Conservation (phyloP, 495 filamentous ascomycete genomes). For the Cercophora newfieldiana region DNA sequence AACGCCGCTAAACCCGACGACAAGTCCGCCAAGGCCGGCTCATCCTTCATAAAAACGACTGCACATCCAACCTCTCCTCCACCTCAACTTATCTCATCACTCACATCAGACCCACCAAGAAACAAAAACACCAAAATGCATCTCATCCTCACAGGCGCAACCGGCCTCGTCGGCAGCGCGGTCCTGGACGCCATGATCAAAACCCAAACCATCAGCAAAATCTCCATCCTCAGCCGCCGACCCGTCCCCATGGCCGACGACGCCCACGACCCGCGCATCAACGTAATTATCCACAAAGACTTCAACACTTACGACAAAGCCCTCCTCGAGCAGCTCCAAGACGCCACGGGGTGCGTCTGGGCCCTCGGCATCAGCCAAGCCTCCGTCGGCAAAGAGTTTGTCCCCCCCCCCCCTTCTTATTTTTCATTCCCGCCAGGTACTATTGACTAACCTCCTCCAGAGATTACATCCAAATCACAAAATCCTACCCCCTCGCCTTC, state of each 20-base stretch:
- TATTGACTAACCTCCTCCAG: constrained; percentile 37
- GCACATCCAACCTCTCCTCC: not conserved
- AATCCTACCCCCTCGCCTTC: constrained; percentile 61
- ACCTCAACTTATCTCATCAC: too few relatives aligned
- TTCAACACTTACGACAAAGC: constrained; percentile 57
- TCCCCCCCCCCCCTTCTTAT: not conserved
- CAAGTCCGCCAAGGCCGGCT: not conserved
- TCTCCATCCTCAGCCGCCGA: constrained; percentile 66
- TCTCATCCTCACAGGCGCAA: constrained; percentile 74
- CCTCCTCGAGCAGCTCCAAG: constrained; percentile 60
- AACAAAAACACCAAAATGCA: constrained; percentile 50
- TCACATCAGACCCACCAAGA: not conserved
- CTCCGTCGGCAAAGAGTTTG: constrained; percentile 60
- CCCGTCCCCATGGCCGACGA: constrained; percentile 65
- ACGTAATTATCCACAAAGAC: constrained; percentile 68
- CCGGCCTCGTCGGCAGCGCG: constrained; percentile 67
- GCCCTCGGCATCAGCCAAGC: constrained; percentile 63
- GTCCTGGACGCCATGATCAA: constrained; percentile 65
- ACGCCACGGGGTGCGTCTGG: constrained; percentile 69
- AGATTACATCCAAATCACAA: constrained; percentile 67
- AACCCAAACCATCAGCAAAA: constrained; percentile 54
- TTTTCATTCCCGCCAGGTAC: not conserved
- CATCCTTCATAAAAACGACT: not conserved
- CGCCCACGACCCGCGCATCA: constrained; percentile 54
- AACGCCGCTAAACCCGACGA: not conserved